These are phyloP conservation scores for Paracoccidioides lutzii DNA, from an alignment of 2,329 filamentous ascomycete genomes.

Conservation along the genomic window DNA sequence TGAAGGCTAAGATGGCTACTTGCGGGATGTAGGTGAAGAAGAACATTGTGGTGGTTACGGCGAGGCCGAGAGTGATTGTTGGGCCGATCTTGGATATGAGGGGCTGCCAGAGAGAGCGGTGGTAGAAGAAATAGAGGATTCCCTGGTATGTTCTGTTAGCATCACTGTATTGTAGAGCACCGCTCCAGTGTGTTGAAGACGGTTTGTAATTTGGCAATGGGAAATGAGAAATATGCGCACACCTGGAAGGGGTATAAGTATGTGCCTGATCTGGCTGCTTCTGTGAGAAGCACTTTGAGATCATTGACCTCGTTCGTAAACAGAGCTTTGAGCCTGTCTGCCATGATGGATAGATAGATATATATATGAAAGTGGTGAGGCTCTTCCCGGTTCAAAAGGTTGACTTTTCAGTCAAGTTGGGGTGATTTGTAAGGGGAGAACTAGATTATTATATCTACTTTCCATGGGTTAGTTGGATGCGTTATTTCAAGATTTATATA, in stretches of 20 bases:
- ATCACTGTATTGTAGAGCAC: not conserved
- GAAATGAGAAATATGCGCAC: constrained; percentile 8
- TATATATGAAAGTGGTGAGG: not conserved
- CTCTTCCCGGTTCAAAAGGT: not conserved
- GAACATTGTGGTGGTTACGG: constrained; percentile 72
- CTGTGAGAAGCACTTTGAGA: constrained; percentile 48
- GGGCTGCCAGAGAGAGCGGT: constrained; percentile 47
- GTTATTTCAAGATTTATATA: not conserved
- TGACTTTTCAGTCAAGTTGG: not conserved
- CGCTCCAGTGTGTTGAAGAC: not conserved
- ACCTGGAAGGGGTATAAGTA: constrained; percentile 78
- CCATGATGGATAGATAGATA: constrained; percentile 16
- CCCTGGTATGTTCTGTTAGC: constrained; percentile 32
- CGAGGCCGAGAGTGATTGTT: constrained; percentile 56
- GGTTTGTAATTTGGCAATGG: not conserved
- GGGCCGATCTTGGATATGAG: constrained; percentile 44
- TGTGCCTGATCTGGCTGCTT: constrained; percentile 61
- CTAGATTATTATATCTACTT: not conserved
- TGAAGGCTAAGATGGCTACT: constrained; percentile 66
- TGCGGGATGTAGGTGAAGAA: constrained; percentile 77
- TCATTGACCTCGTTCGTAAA: constrained; percentile 58
- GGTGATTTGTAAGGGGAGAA: not conserved
- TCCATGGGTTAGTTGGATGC: no score
- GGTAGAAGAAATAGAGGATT: constrained; percentile 46
- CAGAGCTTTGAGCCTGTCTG: constrained; percentile 43